Base-by-base conservation (phyloP, 768 basidiomycete species). In the Naganishia kalamii region DNA sequence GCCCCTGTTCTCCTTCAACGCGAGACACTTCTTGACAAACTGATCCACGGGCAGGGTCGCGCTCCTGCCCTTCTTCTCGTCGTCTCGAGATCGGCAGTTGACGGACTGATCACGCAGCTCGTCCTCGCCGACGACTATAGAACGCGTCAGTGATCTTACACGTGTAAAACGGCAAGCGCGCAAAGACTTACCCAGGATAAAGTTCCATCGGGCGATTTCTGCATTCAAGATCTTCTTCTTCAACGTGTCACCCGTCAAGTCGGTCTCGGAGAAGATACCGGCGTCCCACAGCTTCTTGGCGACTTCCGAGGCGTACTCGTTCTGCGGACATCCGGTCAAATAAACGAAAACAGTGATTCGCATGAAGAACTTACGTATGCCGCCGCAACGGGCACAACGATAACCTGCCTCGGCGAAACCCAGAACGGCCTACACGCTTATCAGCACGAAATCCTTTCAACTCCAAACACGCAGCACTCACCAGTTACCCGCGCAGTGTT, bases 401-500 rank as follows among this genome's bases (percentile, higher is more conserved):
- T 80, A 30, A 94, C 87, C 80, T 98, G 96, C 37, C 96, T 85
- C n/a, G 96, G 96, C 0, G 90, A 92, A 54, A 98, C 73, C 96
- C 96, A 99, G 83, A 98, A 96, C 2, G 96, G 96, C 54, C 54
- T 57, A 37, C 30, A 1, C 10, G 40, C 11, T 7, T 25, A 10
- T 4, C 7, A 23, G 91, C 90, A 91, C 17, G 30, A 21, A 37
- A 37, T 11, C 2, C 1, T 3, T 25, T 21, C 33, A 57, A 13
- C 4, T 32, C 4, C 7, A 32, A 19, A 2, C 7, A 13, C 10
- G n/a, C 11, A 52, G 13, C 19, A 23, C 52, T 40, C 23, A 57
- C 94, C 96, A 99, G 81, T 97, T 98, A 12, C 96, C 96, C 47
- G 87, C 94, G 74, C 91, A 93, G 75, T 97, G 92, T 77, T 99